Base-by-base conservation (phyloP, 2,329 filamentous ascomycete genomes). In the Phialophora tarda region DNA sequence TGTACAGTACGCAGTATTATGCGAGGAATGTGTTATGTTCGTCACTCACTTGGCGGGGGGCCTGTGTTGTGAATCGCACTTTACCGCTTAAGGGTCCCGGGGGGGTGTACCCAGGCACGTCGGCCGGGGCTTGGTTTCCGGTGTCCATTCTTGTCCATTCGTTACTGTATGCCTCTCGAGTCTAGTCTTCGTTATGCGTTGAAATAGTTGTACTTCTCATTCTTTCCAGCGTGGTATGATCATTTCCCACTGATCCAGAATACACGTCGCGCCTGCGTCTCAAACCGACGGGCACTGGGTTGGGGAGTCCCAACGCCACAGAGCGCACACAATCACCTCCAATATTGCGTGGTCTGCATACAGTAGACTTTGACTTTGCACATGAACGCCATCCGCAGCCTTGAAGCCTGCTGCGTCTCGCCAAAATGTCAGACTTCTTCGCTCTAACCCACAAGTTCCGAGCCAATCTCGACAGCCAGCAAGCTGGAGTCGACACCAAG, bases 381-480 rank as follows among this genome's bases (percentile, higher is more conserved):
- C 23, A 51, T 26, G 23, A 23, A 28, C 14, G 24, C 24, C 24
- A 51, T 26, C 24, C 23, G 38, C 38, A 24, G 48, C 14, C 21
- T 8, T 51, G 21, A 28, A 17, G 24, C 23, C 24, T 24, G 11
- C 14, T 26, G 21, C 17, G 26, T 24, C 7, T 11, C 11, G 32
- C 23, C 50, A 26, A 10, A n/a, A 71, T 71, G 67, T 62, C 71
- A 17, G 69, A 67, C 8, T 66, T 72, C 48, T 65, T 64, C 5
- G 63, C 69, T 12, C 64, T 68, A n/a, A 72, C 71, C 8, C 65
- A 69, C 55, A 73, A 72, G 54, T 73, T 71, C 65, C 63, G 71
- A 34, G 71, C 88, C 89, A 51, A 92, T 89, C 44, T 91, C 89
- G 65, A 90, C 88, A 96, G 90, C 74, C 62, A 59, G 34, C 55